phyloP scores from a whole-genome alignment of 139 green algal species.

The Chlorella sp. region DNA sequence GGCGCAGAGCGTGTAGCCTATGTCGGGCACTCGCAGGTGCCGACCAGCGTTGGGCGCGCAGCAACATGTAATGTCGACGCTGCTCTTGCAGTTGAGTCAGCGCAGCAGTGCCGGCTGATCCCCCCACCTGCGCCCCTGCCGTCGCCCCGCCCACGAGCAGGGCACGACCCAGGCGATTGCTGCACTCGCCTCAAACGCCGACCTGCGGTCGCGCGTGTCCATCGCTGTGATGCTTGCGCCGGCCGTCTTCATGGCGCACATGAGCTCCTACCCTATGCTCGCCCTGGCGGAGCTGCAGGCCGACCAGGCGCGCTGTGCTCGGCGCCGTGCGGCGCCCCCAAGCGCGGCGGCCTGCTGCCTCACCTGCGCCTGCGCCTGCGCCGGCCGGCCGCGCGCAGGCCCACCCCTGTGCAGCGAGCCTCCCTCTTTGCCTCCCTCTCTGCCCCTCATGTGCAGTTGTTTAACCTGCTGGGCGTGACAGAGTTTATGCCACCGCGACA shows the following conservation, averaged over 20 bases:
- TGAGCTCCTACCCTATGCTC: constrained; percentile 32
- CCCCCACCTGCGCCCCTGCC: no score
- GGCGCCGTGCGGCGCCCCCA: no score
- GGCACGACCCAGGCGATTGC: constrained; percentile 67
- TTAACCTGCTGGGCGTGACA: constrained; percentile 33
- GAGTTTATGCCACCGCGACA: constrained; percentile 57
- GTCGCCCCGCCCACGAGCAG: constrained; percentile 58
- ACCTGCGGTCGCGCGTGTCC: constrained; percentile 43
- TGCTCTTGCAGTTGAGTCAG: no score
- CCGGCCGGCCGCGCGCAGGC: no score
- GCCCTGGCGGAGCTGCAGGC: constrained; percentile 37
- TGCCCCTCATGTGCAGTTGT: constrained; percentile 22
- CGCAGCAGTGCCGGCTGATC: no score
- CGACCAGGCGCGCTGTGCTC: constrained; percentile 31
- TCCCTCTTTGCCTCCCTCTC: no score
- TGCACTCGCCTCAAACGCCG: constrained; percentile 43
- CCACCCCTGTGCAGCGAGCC: no score
- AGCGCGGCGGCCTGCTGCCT: no score
- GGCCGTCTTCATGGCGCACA: constrained; percentile 59
- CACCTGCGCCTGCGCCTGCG: no score
- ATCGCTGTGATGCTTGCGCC: constrained; percentile 64
- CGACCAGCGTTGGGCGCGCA: no score
- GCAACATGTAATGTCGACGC: no score
- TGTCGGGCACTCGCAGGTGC: constrained; percentile 58
- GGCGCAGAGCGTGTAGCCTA: constrained; percentile 27